Base-by-base conservation (phyloP, 169 alveolate species). In the Eimeria necatrix region DNA sequence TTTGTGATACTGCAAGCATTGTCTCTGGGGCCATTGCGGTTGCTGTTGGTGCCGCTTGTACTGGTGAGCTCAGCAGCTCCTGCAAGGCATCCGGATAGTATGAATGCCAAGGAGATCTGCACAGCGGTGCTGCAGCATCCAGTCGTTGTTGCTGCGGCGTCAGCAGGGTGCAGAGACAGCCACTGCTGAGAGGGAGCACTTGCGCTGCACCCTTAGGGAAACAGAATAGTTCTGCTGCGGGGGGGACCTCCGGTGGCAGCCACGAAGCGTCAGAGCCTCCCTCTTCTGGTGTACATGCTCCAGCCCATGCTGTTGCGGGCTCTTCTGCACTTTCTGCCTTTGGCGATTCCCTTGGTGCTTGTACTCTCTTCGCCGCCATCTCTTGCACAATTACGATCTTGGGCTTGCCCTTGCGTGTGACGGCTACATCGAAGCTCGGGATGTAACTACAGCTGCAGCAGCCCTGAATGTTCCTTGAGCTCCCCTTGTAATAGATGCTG, bases 181-280 rank as follows among this genome's bases (percentile, higher is more conserved):
- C 90, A 74, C 90, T 81, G 52, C 74, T 81, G 12, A 56, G 53
- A 10, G 90, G 90, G 24, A 81, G 90, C 90, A 81, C 74, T 10
- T 81, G 52, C 90, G 73, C 90, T 49, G 52, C 52, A 48, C 90
- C 90, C 53, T 81, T n/a, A 49, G 90, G 90, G 24, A 81, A 81
- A 24, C 90, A 81, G 73, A 81, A 81, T 20, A 81, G 52, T 51
- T 81, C 90, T 53, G 73, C 90, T 24, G 90, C 90, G 3, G 90
- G 90, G 26, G 90, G 90, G 18, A 81, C 90, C 90, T 81, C 90
- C 24, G 90, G 90, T 64, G 90, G 90, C 4, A 81, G 90, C 70
- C 90, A 56, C 73, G 90, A 81, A 48, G 74, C 14, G 52, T 10
- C 24, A 53, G 53, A 41, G 26, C 41, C 8, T 26, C 90, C 74